Evolutionary conservation across 495 filamentous ascomycete species (phyloP).

Genomic region (Hypoxylon subgilvum): DNA sequence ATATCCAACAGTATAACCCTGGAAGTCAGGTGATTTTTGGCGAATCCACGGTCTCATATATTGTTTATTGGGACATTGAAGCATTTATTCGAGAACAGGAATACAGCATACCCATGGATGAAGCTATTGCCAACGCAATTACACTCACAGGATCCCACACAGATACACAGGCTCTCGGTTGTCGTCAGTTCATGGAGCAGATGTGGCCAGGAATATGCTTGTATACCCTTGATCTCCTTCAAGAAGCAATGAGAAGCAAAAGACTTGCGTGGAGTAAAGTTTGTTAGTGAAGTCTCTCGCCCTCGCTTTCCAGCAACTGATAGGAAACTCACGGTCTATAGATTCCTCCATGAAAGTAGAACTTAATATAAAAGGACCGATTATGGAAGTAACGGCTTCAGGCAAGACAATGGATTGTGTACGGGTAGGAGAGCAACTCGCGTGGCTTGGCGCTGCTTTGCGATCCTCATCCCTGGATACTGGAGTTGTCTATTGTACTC

Average conservation of each 20-base stretch:
- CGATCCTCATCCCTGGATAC: constrained; percentile 1
- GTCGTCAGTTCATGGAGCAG: constrained; percentile 40
- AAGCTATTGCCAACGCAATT: constrained; percentile 37
- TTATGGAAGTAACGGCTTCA: neutral
- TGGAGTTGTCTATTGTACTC: neutral
- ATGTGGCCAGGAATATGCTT: constrained; percentile 43
- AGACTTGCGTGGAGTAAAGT: neutral
- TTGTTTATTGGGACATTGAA: constrained; percentile 40
- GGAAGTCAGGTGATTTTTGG: no score
- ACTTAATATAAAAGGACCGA: neutral
- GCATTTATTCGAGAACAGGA: constrained; percentile 35
- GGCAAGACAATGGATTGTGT: neutral
- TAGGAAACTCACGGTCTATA: neutral
- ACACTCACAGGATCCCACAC: constrained; percentile 39
- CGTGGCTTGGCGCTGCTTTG: constrained; percentile 15
- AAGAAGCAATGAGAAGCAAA: constrained; percentile 7
- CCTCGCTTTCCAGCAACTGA: no score
- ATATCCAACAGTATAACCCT: no score
- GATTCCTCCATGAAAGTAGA: neutral
- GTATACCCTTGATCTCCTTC: constrained; percentile 31
- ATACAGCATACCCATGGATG: constrained; percentile 18
- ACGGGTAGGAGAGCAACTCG: constrained; percentile 20
- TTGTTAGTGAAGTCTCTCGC: neutral
- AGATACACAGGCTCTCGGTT: constrained; percentile 43
- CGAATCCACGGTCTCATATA: no score